Conservation (phyloP, 2,329 filamentous ascomycete species). For the Trichoderma koningiopsis region DNA sequence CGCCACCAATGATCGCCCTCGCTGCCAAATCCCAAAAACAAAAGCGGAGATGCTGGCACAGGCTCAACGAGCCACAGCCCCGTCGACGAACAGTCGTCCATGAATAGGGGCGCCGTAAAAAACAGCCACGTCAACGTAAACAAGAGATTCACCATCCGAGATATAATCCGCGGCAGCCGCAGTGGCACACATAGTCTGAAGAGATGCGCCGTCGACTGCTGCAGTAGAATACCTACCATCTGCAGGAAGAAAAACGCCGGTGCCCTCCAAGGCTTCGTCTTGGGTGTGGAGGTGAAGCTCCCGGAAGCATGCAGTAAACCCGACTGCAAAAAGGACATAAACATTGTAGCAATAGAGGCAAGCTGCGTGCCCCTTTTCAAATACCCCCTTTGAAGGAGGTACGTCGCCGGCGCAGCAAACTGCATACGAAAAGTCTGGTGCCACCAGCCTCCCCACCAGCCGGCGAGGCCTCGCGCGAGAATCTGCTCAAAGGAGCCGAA, state of each 20-base stretch:
- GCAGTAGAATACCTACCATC: conserved; percentile 63
- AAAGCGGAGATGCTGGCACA: conserved; percentile 72
- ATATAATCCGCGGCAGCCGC: conserved; percentile 47
- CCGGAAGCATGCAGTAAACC: conserved; percentile 71
- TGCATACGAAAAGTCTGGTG: conserved; percentile 84
- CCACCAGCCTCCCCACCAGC: conserved; percentile 87
- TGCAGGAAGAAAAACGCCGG: conserved; percentile 74
- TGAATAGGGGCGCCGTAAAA: conserved; percentile 64
- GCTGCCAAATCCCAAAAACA: conserved; percentile 65
- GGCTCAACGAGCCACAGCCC: conserved; percentile 83
- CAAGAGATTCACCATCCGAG: conserved; percentile 59
- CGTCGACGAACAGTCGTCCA: conserved; percentile 72
- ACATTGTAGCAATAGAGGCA: conserved; percentile 35
- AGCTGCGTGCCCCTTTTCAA: conserved; percentile 38
- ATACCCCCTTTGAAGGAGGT: conserved; percentile 46
- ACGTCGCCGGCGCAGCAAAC: conserved; percentile 63
- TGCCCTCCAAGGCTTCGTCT: conserved; percentile 54
- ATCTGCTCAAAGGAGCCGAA: conserved; percentile 59
- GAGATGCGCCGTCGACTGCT: conserved; percentile 47
- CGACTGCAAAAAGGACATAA: conserved; percentile 61
- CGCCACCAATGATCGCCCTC: conserved; percentile 67
- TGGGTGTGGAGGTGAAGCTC: conserved; percentile 65
- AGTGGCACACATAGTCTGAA: conserved; percentile 40
- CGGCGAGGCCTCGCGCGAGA: conserved; percentile 70
- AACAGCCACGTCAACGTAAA: conserved; percentile 70